phyloP scores from a whole-genome alignment of 108 stramenopile species.

The Fistulifera pelliculosa region DNA sequence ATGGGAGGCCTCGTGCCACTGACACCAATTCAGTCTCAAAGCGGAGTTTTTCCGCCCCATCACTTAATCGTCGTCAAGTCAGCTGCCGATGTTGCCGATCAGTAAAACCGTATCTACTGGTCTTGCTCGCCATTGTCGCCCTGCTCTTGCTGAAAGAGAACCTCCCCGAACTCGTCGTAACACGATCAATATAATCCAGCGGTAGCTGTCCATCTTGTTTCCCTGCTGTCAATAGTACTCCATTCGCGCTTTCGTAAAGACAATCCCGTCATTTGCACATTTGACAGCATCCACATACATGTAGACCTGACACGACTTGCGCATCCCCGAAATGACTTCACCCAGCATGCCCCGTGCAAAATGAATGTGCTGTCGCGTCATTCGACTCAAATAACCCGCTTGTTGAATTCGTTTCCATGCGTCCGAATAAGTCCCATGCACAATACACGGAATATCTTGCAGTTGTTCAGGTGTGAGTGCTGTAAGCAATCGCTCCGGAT shows the following conservation, averaged over 20 bases:
- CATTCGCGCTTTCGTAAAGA: conserved; percentile 60
- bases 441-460: conserved; percentile 29
- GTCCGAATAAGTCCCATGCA: conserved; percentile 63
- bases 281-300: conserved; percentile 49
- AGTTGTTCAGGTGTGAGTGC: conserved; percentile 40
- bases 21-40: not conserved
- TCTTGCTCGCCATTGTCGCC: too few species aligned
- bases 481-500: conserved; percentile 40
- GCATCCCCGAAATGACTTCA: conserved; percentile 79
- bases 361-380: conserved; percentile 78
- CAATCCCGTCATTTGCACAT: conserved; percentile 58
- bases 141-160: too few species aligned
- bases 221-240: conserved; percentile 64
- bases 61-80: not conserved
- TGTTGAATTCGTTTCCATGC: conserved; percentile 55
- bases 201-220: conserved; percentile 56
- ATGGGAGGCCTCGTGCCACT: not conserved
- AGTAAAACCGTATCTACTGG: too few species aligned
- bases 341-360: conserved; percentile 64
- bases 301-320: conserved; percentile 45
- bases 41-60: not conserved
- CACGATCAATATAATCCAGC: conserved; percentile 51
- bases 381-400: conserved; percentile 48
- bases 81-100: too few species aligned
- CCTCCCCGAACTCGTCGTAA: conserved; percentile 11